Evolutionary conservation across 2,329 filamentous ascomycete species (phyloP), one percentile per base, ranked within the genome.

Genomic region (Paraphaeosphaeria sporulosa): DNA sequence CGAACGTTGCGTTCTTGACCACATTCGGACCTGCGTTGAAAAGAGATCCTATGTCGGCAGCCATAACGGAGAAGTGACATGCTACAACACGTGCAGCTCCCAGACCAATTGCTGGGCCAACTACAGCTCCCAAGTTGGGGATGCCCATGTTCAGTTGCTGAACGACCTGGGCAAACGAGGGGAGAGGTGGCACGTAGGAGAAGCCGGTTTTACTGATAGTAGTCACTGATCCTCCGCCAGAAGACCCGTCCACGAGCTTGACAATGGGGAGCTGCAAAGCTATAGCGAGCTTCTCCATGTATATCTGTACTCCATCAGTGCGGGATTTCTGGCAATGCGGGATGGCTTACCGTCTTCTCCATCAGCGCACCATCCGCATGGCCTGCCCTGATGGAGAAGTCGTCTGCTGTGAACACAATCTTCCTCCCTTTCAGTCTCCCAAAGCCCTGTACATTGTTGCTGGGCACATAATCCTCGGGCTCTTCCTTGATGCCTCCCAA

Each of bases 21-120:
- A 89, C 86, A 61, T 85, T 84, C 0, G 87, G 87, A 0, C 87
- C 87, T 7, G 87, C 87, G 68, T 89, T 89, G 69, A 90, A 89
- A 25, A 89, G 68, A 0, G 82, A 81, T 0, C 87, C 87, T 1
- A 90, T 80, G 69, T 89, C 86, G 4, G 78, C 86, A 3, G 87
- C 86, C 87, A 89, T 89, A 36, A 89, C 87, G 1, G 83, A 86
- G 68, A 89, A 90, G 69, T 89, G 87, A 48, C 86, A 89, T 1
- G 82, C 81, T 1, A 87, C 85, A 0, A 89, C 86, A 43, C 87
- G 77, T 1, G 87, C 87, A 3, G 87, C 86, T 8, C 87, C 87
- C 2, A 89, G 76, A 0, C 87, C 87, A 61, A 89, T 88, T 0
- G 87, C 87, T 5, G 87, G 87, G 0, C 87, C 87, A 12, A 89